A percentile compares a stretch with the other conserved stretches of the same genome.
Evolutionary conservation across 1,139 yeast genomes (phyloP).

Genomic region (Blastobotrys arbuscula): DNA sequence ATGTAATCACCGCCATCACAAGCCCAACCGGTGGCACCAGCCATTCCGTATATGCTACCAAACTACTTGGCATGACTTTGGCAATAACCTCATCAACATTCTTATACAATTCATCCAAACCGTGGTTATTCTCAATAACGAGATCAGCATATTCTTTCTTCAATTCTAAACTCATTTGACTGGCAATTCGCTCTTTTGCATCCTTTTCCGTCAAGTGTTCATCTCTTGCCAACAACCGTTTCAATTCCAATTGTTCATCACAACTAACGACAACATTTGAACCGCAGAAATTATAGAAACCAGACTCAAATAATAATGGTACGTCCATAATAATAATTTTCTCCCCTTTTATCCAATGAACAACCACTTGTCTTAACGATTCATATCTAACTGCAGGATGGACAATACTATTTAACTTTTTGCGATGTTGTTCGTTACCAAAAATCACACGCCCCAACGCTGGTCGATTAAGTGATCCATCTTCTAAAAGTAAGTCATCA

Average conservation of each 20-base stretch:
- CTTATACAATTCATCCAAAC: conserved; percentile 44
- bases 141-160: conserved; percentile 59
- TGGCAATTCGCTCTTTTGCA: conserved; percentile 62
- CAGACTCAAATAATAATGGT: conserved; percentile 81
- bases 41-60: conserved; percentile 39
- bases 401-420: conserved; percentile 62
- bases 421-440: conserved; percentile 50
- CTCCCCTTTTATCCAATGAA: conserved; percentile 49
- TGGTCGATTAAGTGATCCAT: conserved; percentile 50
- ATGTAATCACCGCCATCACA: conserved; percentile 45
- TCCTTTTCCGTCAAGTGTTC: conserved; percentile 60
- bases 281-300: conserved; percentile 68
- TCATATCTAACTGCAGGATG: conserved; percentile 84
- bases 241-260: conserved; percentile 49
- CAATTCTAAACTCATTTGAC: conserved; percentile 66
- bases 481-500: conserved; percentile 50
- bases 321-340: conserved; percentile 74
- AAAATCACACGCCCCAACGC: conserved; percentile 78
- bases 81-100: conserved; percentile 45
- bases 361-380: conserved; percentile 53
- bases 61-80: conserved; percentile 43
- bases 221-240: conserved; percentile 61
- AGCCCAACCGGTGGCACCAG: conserved; percentile 56
- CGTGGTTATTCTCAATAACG: conserved; percentile 59
- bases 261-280: conserved; percentile 64